A percentile compares a stretch with the other conserved stretches of the same genome.
These are phyloP conservation scores for Wickerhamiella qilinensis DNA, from an alignment of 805 yeast species.

Conservation along the genomic window DNA sequence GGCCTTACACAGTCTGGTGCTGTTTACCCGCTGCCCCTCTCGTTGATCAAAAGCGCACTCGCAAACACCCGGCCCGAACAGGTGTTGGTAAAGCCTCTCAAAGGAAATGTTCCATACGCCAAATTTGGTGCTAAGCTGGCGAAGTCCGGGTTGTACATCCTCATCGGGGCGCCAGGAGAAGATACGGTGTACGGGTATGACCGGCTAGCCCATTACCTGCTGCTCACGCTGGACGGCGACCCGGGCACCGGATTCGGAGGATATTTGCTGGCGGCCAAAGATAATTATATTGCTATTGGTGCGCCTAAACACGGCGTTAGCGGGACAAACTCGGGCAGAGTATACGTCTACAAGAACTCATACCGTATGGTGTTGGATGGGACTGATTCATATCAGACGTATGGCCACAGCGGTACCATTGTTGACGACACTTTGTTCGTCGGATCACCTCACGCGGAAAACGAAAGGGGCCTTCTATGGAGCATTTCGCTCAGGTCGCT, in stretches of 20 bases:
- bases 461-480: constrained; percentile 35
- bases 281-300: constrained; percentile 20
- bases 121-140: constrained; percentile 28
- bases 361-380: constrained; percentile 9
- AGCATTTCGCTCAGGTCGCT: constrained; percentile 19
- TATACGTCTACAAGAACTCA: constrained; percentile 22
- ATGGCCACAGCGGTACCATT: constrained; percentile 23
- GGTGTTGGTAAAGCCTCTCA: neutral
- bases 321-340: constrained; percentile 28
- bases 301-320: constrained; percentile 12
- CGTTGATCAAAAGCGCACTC: neutral
- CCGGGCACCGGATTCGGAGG: constrained; percentile 18
- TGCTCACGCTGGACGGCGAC: constrained; percentile 9
- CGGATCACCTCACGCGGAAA: constrained; percentile 28
- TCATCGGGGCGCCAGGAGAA: constrained; percentile 26
- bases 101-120: constrained; percentile 21
- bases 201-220: constrained; percentile 9
- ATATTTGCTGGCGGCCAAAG: constrained; percentile 11
- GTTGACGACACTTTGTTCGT: constrained; percentile 19
- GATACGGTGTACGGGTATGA: constrained; percentile 26
- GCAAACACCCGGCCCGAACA: neutral
- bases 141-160: constrained; percentile 14
- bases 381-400: constrained; percentile 15
- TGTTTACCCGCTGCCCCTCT: constrained; percentile 16
- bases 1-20: constrained; percentile 24